Base-by-base conservation (phyloP, 1,284 basidiomycete species). In the Polyporus tsugae region DNA sequence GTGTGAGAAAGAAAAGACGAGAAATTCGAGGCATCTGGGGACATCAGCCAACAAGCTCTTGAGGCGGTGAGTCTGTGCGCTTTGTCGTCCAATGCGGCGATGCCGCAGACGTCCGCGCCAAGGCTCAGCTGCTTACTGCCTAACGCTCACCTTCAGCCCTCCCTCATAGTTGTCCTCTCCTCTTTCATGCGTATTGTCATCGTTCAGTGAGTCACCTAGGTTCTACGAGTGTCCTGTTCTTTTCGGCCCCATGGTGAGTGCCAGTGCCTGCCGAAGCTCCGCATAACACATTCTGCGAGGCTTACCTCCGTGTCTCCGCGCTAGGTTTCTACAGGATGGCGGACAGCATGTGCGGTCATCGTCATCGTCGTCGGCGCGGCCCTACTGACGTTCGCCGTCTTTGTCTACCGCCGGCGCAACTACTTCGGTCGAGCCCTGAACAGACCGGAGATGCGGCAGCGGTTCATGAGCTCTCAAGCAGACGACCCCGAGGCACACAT, bases 241-340 rank as follows among this genome's bases (percentile, higher is more conserved):
- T 33, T 33, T 19, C 19, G 11, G 55, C 35, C n/a, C 35, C 49
- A 63, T 65, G 63, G 63, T 65, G 44, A 60, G 63, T 60, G 41
- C 7, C 41, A 60, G 63, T 60, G 41, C 7, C 41, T 6, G 49
- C 10, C n/a, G 4, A 17, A 19, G 15, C 62, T 13, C 25, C 55
- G n/a, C 38, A 36, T 17, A 1, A 22, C 10, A 7, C 19, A 38
- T 17, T 58, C 35, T 17, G 53, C 9, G 53, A 22, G n/a, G 38
- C 53, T 63, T 25, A 63, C 22, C 9, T 11, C 60, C 41, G 9
- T n/a, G 13, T 53, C 52, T 57, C 22, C 42, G 10, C 33, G 10
- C 25, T 39, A 72, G 71, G 65, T 66, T 36, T 69, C 69, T 49
- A 72, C 69, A 59, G 71, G 69, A 67, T 72, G 71, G 71, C 65